Evolutionary conservation across 495 filamentous ascomycete genomes (phyloP).

Genomic region (Arthonia radiata): DNA sequence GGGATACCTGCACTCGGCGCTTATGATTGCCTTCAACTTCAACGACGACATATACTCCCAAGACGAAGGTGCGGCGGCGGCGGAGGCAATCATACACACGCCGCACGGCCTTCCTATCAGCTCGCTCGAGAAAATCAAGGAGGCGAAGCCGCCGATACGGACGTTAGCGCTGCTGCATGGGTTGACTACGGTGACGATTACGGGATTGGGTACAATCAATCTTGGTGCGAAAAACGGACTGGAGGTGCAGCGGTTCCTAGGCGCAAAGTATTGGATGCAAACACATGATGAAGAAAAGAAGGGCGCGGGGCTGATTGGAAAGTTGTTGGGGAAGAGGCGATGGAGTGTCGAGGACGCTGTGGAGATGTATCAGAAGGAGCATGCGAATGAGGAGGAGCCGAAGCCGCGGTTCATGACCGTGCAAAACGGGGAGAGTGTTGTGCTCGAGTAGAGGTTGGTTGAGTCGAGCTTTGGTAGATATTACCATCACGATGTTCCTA

Average conservation of each 20-base stretch:
- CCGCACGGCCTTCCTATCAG: constrained; percentile 25
- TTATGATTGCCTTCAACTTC: constrained; percentile 21
- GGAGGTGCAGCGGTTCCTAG: constrained; percentile 18
- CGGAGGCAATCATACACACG: constrained; percentile 28
- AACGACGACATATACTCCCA: constrained; percentile 2
- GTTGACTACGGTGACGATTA: constrained; percentile 25
- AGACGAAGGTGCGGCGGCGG: constrained; percentile 4
- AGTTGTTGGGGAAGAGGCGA: too few relatives aligned
- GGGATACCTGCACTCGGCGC: constrained; percentile 26
- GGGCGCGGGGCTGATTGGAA: constrained; percentile 25
- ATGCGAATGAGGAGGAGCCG: too few relatives aligned
- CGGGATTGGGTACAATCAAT: constrained; percentile 22
- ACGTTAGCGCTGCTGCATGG: constrained; percentile 29
- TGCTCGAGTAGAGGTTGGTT: too few relatives aligned
- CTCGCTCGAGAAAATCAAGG: constrained; percentile 12
- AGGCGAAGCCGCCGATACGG: constrained; percentile 16
- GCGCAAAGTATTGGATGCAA: constrained; percentile 28
- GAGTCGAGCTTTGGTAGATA: too few relatives aligned
- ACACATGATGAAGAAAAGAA: constrained; percentile 34
- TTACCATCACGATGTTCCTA: too few relatives aligned
- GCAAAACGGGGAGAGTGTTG: too few relatives aligned
- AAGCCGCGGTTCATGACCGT: too few relatives aligned
- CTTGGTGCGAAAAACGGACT: constrained; percentile 29
- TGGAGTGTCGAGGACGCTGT: too few relatives aligned
- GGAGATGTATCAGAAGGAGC: too few relatives aligned